These are phyloP conservation scores for Sphagnum tenellum DNA, from an alignment of 225 moss, liverwort and hornwort genomes.

Conservation along the genomic window DNA sequence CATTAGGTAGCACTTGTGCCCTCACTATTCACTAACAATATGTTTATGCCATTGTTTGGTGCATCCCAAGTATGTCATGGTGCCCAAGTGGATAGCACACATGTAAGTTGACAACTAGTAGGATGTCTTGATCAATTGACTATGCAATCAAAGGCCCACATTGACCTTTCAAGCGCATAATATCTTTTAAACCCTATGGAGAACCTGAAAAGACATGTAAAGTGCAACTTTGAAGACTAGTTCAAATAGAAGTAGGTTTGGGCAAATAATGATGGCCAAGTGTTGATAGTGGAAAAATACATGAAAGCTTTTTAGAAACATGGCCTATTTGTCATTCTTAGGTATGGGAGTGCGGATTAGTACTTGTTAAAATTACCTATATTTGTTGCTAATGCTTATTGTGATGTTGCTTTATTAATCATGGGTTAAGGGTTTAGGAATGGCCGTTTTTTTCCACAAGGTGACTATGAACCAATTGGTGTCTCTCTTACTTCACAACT, in stretches of 20 bases:
- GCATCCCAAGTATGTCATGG: slow-evolving; percentile 1
- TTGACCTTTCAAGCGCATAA: slow-evolving; percentile 71
- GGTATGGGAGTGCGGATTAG: slow-evolving; percentile 96
- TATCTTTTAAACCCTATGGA: slow-evolving; percentile 92
- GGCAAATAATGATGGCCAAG: slow-evolving; percentile 80
- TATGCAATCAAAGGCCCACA: slow-evolving; percentile 22
- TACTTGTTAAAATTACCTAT: slow-evolving; percentile 77
- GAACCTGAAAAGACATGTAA: slow-evolving; percentile 67
- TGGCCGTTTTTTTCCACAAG: slow-evolving; percentile 68
- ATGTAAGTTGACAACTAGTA: slow-evolving; percentile 8
- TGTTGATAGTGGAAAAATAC: slow-evolving; percentile 78
- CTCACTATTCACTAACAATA: slow-evolving; percentile 54
- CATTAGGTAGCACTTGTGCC: slow-evolving; percentile 75
- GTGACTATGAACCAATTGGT: slow-evolving; percentile 88
- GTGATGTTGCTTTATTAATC: slow-evolving; percentile 86
- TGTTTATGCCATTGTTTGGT: slow-evolving; percentile 10
- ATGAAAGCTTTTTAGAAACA: slow-evolving; percentile 69
- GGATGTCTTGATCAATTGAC: slow-evolving; percentile 3
- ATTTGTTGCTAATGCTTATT: slow-evolving; percentile 51
- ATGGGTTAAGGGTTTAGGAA: slow-evolving; percentile 68
- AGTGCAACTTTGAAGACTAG: slow-evolving; percentile 89
- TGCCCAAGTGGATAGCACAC: slow-evolving; percentile 6
- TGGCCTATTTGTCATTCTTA: slow-evolving; percentile 89
- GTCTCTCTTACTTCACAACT: slow-evolving; percentile 92
- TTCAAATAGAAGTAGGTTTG: slow-evolving; percentile 80